Percentiles rank a stretch among this genome's conserved stretches.
Conservation (phyloP, 2,329 filamentous ascomycete species). For the Cercospora zeina region DNA sequence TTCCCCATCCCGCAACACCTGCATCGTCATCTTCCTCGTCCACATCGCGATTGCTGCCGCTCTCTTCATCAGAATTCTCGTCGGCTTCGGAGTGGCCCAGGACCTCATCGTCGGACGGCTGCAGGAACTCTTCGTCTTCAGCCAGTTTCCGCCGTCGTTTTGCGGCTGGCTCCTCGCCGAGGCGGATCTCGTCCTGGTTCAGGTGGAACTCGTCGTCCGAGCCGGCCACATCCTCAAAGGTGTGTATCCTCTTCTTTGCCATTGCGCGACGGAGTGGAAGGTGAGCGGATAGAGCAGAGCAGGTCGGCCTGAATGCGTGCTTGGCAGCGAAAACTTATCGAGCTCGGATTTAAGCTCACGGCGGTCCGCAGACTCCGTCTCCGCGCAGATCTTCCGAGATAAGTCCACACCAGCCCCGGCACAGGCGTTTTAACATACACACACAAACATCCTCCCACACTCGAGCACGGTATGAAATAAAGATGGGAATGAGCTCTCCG, state of each 20-base stretch:
- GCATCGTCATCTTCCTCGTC: slow-evolving; percentile 40
- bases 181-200: slow-evolving; percentile 78
- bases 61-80: slow-evolving; percentile 76
- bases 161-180: slow-evolving; percentile 76
- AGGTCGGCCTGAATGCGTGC: background rate
- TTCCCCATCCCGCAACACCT: slow-evolving; percentile 31
- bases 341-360: background rate
- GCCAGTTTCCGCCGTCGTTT: slow-evolving; percentile 72
- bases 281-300: background rate
- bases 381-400: background rate
- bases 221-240: slow-evolving; percentile 83
- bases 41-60: slow-evolving; percentile 58
- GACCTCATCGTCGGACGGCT: slow-evolving; percentile 64
- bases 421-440: no score
- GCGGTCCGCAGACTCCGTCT: background rate
- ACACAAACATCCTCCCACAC: background rate
- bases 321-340: slow-evolving; percentile 3
- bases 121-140: slow-evolving; percentile 65
- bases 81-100: slow-evolving; percentile 50
- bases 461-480: background rate
- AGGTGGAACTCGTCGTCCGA: slow-evolving; percentile 93
- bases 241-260: slow-evolving; percentile 52
- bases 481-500: background rate
- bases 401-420: background rate
- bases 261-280: background rate